Evolutionary conservation across 192 early-diverging fungal species (phyloP).

Genomic region (Endogone sp.): DNA sequence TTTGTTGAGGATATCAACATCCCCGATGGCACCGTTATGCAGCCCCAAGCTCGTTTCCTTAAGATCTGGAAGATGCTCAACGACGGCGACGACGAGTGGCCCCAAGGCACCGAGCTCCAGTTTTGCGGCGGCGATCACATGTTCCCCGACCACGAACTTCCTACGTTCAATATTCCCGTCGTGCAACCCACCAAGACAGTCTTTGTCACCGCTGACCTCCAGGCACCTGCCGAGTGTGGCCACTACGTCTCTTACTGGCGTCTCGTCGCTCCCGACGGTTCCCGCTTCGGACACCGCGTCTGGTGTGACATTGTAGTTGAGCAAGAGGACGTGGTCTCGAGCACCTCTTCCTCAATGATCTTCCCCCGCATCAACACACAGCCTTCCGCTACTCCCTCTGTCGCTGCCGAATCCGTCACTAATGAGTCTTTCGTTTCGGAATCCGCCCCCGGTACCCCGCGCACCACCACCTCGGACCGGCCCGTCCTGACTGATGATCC

Average conservation of each 20-base stretch:
- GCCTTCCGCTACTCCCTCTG: not conserved
- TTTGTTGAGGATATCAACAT: conserved; percentile 70
- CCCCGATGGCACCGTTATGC: conserved; percentile 55
- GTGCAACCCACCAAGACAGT: conserved; percentile 47
- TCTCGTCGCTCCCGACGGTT: conserved; percentile 50
- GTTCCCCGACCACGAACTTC: conserved; percentile 35
- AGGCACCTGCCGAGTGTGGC: conserved; percentile 56
- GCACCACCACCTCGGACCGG: not conserved
- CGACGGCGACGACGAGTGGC: conserved; percentile 56
- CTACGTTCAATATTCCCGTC: conserved; percentile 35
- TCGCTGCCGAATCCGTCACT: not conserved
- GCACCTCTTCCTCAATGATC: not conserved
- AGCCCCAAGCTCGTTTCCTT: conserved; percentile 49
- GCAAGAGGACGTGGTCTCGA: conserved; percentile 9
- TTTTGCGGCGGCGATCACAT: conserved; percentile 52
- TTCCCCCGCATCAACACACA: not conserved
- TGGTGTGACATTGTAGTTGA: conserved; percentile 66
- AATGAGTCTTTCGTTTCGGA: too few relatives aligned
- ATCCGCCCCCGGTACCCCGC: not conserved
- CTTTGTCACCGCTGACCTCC: conserved; percentile 58
- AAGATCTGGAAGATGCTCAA: conserved; percentile 74
- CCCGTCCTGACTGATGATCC: not conserved
- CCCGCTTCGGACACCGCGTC: conserved; percentile 58
- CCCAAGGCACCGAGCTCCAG: conserved; percentile 47
- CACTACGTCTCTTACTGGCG: conserved; percentile 61